Evolutionary conservation across 164 flowering plant species (phyloP), one percentile per base, ranked within the genome.

Genomic region (Stephania yunnanensis): DNA sequence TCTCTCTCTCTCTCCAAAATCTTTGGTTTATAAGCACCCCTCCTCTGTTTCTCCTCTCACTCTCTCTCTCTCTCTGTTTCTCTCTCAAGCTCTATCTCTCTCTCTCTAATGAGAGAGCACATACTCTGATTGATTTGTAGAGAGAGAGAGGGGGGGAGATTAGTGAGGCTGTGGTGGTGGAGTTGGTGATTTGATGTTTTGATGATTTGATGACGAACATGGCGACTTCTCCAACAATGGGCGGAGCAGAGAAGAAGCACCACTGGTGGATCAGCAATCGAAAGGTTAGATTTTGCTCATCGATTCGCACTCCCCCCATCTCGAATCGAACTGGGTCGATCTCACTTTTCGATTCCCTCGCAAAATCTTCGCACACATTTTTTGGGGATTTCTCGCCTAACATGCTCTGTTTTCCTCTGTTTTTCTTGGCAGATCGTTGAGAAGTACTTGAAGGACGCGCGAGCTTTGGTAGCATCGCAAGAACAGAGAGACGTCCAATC

Each of bases 201-300:
- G 66, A 42, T n/a, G 46, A 22, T 52, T 71, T 25, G n/a, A 75
- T 71, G 75, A 80, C 65, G 66, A 77, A 80, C 46, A 89, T 91
- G 89, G 74, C 87, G 65, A 53, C 80, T 78, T 82, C 94, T 79
- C 89, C 89, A 10, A 80, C 87, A 71, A 77, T 78, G 15, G 67
- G 78, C 75, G 78, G 80, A 46, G 83, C 71, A 30, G 97, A 92
- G 69, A 93, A 87, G 90, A 90, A 87, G 78, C 96, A 86, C 80
- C 96, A 86, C 80, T 95, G 99, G 99, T 95, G 99, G 99, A 87
- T 90, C 50, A 90, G 73, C 82, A 91, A 90, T 79, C 81, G 85
- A 77, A 93, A 93, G 98, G 99, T 91, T 25, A 17, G 44, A 9
- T 66, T 67, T 71, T 15, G 52, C 17, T 55, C 22, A 1, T 20